Conservation (phyloP, 192 early-diverging fungal species). For the Lobosporangium transversale region DNA sequence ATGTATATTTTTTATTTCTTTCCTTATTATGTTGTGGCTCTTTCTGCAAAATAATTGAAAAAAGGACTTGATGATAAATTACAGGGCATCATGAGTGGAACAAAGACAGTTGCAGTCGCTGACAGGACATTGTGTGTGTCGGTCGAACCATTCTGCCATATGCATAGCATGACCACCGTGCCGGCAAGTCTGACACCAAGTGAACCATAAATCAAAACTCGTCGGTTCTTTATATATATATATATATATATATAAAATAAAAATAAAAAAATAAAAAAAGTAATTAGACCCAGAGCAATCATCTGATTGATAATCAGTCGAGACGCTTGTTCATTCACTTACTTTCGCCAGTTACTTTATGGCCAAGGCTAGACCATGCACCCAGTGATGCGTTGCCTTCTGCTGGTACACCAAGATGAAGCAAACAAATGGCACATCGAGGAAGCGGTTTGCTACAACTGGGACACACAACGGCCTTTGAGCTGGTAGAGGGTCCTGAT, state of each 20-base stretch:
- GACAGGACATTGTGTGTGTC: slow-evolving; percentile 88
- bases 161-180: slow-evolving; percentile 97
- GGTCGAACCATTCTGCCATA: slow-evolving; percentile 91
- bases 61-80: no score
- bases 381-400: slow-evolving; percentile 57
- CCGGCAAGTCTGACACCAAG: slow-evolving; percentile 97
- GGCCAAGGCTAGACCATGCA: slow-evolving; percentile 43
- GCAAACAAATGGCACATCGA: slow-evolving; percentile 71
- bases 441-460: slow-evolving; percentile 71
- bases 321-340: slow-evolving; percentile 15
- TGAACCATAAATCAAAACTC: slow-evolving; percentile 93
- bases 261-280: neutral
- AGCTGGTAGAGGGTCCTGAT: slow-evolving; percentile 10
- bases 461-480: slow-evolving; percentile 69
- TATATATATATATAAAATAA: neutral
- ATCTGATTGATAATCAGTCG: no score
- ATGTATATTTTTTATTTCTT: no score
- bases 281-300: no score
- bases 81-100: slow-evolving; percentile 46
- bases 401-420: slow-evolving; percentile 72
- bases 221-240: slow-evolving; percentile 50
- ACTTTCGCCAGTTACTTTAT: slow-evolving; percentile 48
- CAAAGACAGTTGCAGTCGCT: slow-evolving; percentile 89
- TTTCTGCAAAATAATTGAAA: no score
- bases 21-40: no score